Evolutionary conservation across 202 grass and related monocot genomes (phyloP).

Genomic region (Carex arenaria): DNA sequence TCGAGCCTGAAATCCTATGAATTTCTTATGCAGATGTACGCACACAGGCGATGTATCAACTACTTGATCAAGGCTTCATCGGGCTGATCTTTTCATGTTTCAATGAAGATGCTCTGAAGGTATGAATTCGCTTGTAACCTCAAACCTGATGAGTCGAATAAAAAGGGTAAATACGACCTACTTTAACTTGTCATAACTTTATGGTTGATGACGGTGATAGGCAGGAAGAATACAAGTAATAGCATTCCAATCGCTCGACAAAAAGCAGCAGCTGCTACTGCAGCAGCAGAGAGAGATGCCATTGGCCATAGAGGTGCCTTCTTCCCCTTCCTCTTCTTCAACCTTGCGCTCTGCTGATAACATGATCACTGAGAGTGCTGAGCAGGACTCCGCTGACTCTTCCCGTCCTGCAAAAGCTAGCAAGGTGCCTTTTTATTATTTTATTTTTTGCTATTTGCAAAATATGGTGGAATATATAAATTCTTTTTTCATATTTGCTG

Average conservation of each 20-base stretch:
- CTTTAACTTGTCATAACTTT: background rate
- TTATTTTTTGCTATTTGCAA: background rate
- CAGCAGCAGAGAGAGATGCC: background rate
- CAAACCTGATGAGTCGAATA: background rate
- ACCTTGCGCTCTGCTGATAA: constrained; percentile 55
- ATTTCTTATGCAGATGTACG: constrained; percentile 70
- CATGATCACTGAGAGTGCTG: constrained; percentile 36
- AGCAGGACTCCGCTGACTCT: constrained; percentile 86
- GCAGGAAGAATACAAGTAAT: constrained; percentile 88
- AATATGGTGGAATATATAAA: background rate
- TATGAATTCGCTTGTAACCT: background rate
- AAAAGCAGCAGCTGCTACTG: constrained; percentile 33
- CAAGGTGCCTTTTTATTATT: constrained; percentile 39
- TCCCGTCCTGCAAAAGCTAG: constrained; percentile 38
- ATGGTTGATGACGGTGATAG: constrained; percentile 29
- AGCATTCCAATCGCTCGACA: constrained; percentile 82
- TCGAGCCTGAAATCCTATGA: background rate
- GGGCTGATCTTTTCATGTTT: constrained; percentile 97
- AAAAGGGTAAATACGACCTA: background rate
- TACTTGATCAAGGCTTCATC: constrained; percentile 79
- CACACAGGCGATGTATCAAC: constrained; percentile 89
- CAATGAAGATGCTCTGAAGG: constrained; percentile 89
- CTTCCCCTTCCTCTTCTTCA: constrained; percentile 57
- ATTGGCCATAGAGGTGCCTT: constrained; percentile 31
- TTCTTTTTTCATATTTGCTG: background rate